Conservation (phyloP, 345 rosid species). For the Ricinus communis region DNA sequence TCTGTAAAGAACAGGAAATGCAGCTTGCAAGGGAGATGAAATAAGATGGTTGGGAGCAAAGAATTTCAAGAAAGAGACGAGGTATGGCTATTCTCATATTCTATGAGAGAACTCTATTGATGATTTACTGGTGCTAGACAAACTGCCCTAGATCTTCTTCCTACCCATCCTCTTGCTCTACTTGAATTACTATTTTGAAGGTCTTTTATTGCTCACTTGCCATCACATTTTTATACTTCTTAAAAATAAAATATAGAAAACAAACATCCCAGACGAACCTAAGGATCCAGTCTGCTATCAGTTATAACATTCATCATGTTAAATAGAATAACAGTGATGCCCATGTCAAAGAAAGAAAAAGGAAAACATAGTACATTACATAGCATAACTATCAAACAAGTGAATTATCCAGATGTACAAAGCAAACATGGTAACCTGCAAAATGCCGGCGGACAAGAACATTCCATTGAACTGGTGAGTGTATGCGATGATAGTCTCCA, state of each 20-base stretch:
- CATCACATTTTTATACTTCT: neutral
- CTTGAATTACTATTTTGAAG: neutral
- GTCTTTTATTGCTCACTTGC: neutral
- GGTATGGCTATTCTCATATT: neutral
- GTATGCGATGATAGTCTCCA: slow-evolving; percentile 92
- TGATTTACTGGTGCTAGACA: neutral
- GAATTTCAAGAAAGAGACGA: neutral
- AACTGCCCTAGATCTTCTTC: slow-evolving; percentile 2
- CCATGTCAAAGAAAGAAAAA: too few species aligned
- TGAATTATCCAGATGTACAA: neutral
- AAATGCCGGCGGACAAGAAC: slow-evolving; percentile 81
- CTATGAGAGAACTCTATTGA: neutral
- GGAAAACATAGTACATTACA: too few species aligned
- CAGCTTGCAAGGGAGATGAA: neutral
- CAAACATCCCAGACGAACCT: neutral
- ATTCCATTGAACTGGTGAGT: slow-evolving; percentile 93
- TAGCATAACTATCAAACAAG: too few species aligned
- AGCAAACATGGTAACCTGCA: slow-evolving; percentile 51
- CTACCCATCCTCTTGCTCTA: neutral
- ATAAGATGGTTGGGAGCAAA: neutral
- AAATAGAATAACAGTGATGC: neutral
- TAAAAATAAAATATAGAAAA: slow-evolving; percentile 1
- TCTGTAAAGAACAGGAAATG: neutral
- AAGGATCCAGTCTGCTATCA: neutral
- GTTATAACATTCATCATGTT: neutral